Evolutionary conservation across 176 grass and related monocot species (phyloP).

Genomic region (Rhynchospora breviuscula): DNA sequence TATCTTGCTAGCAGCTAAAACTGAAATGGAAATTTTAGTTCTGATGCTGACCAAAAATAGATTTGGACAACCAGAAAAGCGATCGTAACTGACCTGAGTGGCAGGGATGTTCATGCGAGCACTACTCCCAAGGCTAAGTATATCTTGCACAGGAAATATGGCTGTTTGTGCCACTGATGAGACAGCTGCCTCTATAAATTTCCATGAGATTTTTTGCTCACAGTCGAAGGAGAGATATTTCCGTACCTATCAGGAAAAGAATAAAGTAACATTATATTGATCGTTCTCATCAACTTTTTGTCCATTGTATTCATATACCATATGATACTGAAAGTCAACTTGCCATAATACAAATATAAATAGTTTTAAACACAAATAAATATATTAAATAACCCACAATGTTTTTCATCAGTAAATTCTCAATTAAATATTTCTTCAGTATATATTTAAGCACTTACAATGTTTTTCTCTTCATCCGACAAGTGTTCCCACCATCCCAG

Average conservation of each 20-base stretch:
- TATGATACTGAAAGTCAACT: not conserved
- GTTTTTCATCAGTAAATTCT: not conserved
- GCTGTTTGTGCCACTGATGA: slow-evolving; percentile 72
- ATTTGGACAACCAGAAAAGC: not conserved
- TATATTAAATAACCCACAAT: not conserved
- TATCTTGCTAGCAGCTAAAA: not conserved
- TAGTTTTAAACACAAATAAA: slow-evolving; percentile 5
- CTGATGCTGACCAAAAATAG: not conserved
- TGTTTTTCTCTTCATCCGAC: slow-evolving; percentile 56
- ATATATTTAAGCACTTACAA: slow-evolving; percentile 33
- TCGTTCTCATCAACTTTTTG: not conserved
- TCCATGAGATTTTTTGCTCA: slow-evolving; percentile 51
- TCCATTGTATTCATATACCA: not conserved
- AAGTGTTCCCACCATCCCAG: slow-evolving; percentile 80
- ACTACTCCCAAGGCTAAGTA: slow-evolving; percentile 61
- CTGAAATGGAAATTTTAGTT: not conserved
- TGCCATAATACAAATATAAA: not conserved
- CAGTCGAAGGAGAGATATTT: slow-evolving; percentile 47
- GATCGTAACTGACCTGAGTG: slow-evolving; percentile 47
- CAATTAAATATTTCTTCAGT: not conserved
- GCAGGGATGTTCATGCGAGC: slow-evolving; percentile 91
- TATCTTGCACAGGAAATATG: slow-evolving; percentile 77
- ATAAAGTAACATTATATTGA: not conserved
- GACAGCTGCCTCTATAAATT: slow-evolving; percentile 46
- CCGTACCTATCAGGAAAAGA: slow-evolving; percentile 41